Base-by-base conservation (phyloP, 495 filamentous ascomycete species). In the Clavariopsis aquatica region DNA sequence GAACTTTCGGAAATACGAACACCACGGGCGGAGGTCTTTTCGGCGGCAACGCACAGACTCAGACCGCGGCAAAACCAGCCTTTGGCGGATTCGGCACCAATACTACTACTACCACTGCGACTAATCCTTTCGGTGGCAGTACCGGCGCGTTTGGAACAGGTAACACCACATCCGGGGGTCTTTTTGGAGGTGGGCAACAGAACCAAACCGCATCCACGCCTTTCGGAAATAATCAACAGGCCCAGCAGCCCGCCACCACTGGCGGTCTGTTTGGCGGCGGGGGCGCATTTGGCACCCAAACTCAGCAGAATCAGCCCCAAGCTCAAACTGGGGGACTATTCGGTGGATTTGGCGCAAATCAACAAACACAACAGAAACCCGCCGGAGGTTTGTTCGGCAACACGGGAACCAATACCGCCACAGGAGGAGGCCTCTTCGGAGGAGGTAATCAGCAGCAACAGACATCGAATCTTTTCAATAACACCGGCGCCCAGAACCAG, bases 371-470 rank as follows among this genome's bases (percentile, higher is more conserved):
- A 64, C 82, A 80, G 58, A 83, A 84, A 52, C 81, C 86, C 13
- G 19, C 49, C 1, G 81, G 78, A 8, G 81, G 86, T 52, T 72
- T 90, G 4, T 90, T 91, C 69, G 84, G 84, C n/a, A 78, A 68
- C 55, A 76, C 70, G 46, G 38, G 24, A 8, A 69, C 76, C 17
- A 56, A 51, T 0, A 73, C 71, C 15, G 71, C 75, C 24, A 76
- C 38, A 8, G 8, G 79, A 17, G 72, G 71, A 24, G 79, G 81
- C 24, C 67, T 86, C 28, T 86, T 84, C 60, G 84, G 82, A 58
- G 69, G 69, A 57, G 60, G 58, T 38, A 47, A 57, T 59, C 62
- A 73, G 23, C 59, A 61, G 52, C 68, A 72, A 26, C 69, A 70
- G 41, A 58, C 20, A 28, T 60, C 13, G 64, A 76, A 81, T 38